phyloP scores from a whole-genome alignment of 345 rosid species.

The Lenwebbia sp. region DNA sequence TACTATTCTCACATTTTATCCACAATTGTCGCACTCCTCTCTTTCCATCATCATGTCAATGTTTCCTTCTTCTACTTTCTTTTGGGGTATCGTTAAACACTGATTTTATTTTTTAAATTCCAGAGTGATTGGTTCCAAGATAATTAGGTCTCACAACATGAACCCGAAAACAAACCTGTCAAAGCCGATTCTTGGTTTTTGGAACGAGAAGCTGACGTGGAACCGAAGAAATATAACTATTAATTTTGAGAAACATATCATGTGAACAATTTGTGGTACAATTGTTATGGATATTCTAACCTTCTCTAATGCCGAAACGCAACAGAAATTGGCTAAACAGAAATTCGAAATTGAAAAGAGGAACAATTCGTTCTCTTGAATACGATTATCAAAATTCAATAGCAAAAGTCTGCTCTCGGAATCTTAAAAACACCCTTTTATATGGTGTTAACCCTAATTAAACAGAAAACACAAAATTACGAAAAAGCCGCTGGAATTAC shows the following conservation, averaged over 20 bases:
- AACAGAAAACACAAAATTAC: too few species aligned
- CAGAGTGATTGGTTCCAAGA: accelerated
- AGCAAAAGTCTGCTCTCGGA: too few species aligned
- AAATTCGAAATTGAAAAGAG: too few species aligned
- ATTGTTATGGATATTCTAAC: neutral
- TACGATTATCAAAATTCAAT: too few species aligned
- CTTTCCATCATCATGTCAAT: neutral
- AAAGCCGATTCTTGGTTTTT: neutral
- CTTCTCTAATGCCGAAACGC: too few species aligned
- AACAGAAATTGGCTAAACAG: too few species aligned
- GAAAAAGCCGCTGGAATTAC: too few species aligned
- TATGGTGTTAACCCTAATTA: too few species aligned
- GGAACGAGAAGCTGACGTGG: neutral
- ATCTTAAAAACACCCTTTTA: too few species aligned
- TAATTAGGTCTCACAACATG: neutral
- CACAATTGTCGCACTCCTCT: neutral
- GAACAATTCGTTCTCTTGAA: too few species aligned
- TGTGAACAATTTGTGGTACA: neutral
- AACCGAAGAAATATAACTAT: neutral
- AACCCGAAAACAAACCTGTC: neutral
- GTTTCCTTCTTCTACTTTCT: neutral
- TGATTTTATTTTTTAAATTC: neutral
- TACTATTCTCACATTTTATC: neutral
- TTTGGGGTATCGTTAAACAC: neutral
- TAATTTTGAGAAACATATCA: neutral